Evolutionary conservation across 2,329 filamentous ascomycete genomes (phyloP).

Genomic region (Dactylellina haptotyla): DNA sequence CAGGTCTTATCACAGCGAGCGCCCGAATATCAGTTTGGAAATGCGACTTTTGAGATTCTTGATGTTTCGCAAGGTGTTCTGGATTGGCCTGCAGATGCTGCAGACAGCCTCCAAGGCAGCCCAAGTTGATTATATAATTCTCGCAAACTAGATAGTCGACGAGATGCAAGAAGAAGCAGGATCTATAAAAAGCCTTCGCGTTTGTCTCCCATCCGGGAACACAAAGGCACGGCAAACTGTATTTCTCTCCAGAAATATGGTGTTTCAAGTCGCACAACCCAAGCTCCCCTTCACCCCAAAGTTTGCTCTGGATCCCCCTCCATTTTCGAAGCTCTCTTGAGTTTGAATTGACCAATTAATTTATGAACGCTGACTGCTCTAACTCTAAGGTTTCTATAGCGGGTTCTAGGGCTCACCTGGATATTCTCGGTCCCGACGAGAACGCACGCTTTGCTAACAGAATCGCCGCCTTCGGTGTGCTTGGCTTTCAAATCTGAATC

Average conservation of each 20-base stretch:
- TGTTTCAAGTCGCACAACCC: neutral
- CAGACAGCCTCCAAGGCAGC: constrained; percentile 28
- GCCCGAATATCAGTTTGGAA: neutral
- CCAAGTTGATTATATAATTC: neutral
- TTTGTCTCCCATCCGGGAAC: neutral
- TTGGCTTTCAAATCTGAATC: neutral
- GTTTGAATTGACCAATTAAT: too few species aligned
- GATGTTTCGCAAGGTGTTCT: neutral
- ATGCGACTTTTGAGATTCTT: neutral
- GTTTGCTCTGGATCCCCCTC: too few species aligned
- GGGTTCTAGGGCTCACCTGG: neutral
- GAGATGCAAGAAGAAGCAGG: neutral
- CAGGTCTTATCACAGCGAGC: neutral
- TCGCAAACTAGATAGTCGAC: neutral
- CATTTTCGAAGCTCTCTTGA: too few species aligned
- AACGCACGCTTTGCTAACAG: neutral
- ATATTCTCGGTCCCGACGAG: neutral
- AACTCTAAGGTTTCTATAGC: too few species aligned
- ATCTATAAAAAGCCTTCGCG: constrained; percentile 6
- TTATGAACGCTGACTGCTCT: neutral
- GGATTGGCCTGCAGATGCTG: constrained; percentile 6
- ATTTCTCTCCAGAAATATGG: neutral
- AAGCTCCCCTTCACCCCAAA: too few species aligned
- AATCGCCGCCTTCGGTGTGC: neutral
- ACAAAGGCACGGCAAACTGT: neutral